These are phyloP conservation scores for Nemania sp. DNA, from an alignment of 2,329 filamentous ascomycete genomes.

Conservation along the genomic window DNA sequence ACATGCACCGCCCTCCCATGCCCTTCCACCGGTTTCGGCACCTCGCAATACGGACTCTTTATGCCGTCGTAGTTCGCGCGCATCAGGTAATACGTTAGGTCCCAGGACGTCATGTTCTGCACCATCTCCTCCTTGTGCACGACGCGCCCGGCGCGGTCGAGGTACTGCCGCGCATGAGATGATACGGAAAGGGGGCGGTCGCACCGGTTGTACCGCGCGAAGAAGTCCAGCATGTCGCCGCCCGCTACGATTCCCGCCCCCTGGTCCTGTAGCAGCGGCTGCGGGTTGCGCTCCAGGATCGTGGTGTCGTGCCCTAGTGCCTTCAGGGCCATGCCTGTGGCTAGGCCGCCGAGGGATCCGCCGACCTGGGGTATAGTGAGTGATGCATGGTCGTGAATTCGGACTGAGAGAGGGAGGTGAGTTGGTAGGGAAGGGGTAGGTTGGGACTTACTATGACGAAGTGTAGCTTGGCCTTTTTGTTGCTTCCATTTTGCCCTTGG, in stretches of 20 bases:
- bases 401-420: neutral
- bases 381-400: slow-evolving; percentile 5
- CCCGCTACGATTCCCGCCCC: slow-evolving; percentile 53
- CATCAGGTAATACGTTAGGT: slow-evolving; percentile 49
- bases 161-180: slow-evolving; percentile 40
- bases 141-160: slow-evolving; percentile 39
- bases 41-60: slow-evolving; percentile 38
- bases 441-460: slow-evolving; percentile 33
- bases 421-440: neutral
- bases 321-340: slow-evolving; percentile 45
- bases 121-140: slow-evolving; percentile 40
- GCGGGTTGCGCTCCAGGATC: slow-evolving; percentile 49
- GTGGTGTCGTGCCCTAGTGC: slow-evolving; percentile 46
- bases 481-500: slow-evolving; percentile 11
- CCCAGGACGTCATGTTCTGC: slow-evolving; percentile 54
- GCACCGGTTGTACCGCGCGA: slow-evolving; percentile 46
- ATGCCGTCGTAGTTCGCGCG: slow-evolving; percentile 49
- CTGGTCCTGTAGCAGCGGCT: slow-evolving; percentile 50
- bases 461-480: slow-evolving; percentile 30
- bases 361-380: slow-evolving; percentile 43
- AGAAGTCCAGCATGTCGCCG: slow-evolving; percentile 46
- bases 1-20: slow-evolving; percentile 39
- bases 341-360: slow-evolving; percentile 47
- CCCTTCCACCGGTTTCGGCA: slow-evolving; percentile 29
- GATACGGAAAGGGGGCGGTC: slow-evolving; percentile 39